phyloP scores from a whole-genome alignment of 1,139 yeast genomes.

The Debaryomyces robertsiae region DNA sequence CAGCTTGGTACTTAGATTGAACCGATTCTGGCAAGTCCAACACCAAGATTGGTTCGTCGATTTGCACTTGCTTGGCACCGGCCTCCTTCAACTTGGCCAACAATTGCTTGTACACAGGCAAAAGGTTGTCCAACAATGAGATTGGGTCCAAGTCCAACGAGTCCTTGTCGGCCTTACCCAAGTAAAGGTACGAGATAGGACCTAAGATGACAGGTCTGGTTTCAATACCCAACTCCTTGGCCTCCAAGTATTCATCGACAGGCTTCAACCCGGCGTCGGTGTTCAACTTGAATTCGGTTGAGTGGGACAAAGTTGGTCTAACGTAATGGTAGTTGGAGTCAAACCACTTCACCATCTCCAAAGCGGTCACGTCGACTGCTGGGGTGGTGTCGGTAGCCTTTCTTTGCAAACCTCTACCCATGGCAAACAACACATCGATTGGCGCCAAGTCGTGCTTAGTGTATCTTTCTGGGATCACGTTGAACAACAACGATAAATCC shows the following conservation, averaged over 20 bases:
- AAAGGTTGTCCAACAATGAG: constrained; percentile 78
- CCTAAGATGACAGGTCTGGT: constrained; percentile 98
- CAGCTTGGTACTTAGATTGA: constrained; percentile 83
- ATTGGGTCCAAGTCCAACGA: constrained; percentile 94
- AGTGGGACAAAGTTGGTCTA: constrained; percentile 97
- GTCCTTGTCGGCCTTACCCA: constrained; percentile 99
- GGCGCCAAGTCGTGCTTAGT: constrained; percentile 86
- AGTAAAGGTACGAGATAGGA: constrained; percentile 90
- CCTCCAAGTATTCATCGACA: constrained; percentile 96
- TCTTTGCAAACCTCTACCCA: constrained; percentile 99
- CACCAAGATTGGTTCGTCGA: constrained; percentile 96
- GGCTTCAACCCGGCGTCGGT: constrained; percentile 78
- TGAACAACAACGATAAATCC: constrained; percentile 89
- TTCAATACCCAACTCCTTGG: constrained; percentile 92
- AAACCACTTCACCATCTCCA: constrained; percentile 99
- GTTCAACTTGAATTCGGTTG: constrained; percentile 93
- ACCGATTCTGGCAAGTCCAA: constrained; percentile 87
- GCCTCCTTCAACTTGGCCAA: constrained; percentile 86
- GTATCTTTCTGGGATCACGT: constrained; percentile 96
- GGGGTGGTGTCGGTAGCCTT: constrained; percentile 84
- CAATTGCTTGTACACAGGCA: constrained; percentile 91
- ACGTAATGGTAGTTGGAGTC: constrained; percentile 99
- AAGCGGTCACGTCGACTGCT: constrained; percentile 97
- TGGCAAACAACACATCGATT: constrained; percentile 93
- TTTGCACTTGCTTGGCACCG: constrained; percentile 94